A percentile compares a stretch with the other conserved stretches of the same genome.
Evolutionary conservation across 805 yeast genomes (phyloP).

Genomic region (Ogataea siamensis): DNA sequence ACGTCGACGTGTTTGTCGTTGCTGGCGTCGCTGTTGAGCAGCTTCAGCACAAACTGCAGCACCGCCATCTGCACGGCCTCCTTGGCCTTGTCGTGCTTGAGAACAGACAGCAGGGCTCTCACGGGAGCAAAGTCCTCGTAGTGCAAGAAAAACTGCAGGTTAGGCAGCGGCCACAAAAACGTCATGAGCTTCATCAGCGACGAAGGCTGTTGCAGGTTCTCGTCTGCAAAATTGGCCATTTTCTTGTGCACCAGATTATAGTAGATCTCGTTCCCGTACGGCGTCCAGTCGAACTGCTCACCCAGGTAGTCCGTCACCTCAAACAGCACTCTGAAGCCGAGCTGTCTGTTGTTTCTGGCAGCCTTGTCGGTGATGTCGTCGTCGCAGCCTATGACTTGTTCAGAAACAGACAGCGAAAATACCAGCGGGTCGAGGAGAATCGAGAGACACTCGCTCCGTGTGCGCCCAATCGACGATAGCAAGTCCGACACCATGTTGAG

Average conservation of each 20-base stretch:
- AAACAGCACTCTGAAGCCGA: constrained; percentile 63
- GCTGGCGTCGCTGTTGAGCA: constrained; percentile 40
- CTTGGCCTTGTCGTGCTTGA: constrained; percentile 58
- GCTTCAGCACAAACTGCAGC: constrained; percentile 50
- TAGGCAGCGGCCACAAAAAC: constrained; percentile 50
- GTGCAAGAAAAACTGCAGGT: constrained; percentile 50
- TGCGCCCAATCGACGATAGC: constrained; percentile 56
- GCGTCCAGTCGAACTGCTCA: constrained; percentile 53
- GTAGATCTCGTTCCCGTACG: constrained; percentile 50
- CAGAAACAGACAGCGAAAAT: constrained; percentile 54
- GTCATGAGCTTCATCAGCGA: constrained; percentile 66
- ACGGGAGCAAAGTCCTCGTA: constrained; percentile 56
- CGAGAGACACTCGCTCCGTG: constrained; percentile 47
- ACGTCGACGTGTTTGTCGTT: constrained; percentile 46
- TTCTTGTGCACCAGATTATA: constrained; percentile 59
- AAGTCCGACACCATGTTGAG: constrained; percentile 58
- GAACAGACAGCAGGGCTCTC: constrained; percentile 51
- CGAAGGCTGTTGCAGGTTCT: constrained; percentile 82
- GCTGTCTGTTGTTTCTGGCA: constrained; percentile 60
- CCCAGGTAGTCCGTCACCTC: constrained; percentile 55
- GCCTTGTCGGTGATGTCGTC: constrained; percentile 37
- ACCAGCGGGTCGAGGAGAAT: constrained; percentile 56
- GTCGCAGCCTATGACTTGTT: constrained; percentile 35
- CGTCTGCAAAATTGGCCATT: constrained; percentile 63
- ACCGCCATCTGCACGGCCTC: constrained; percentile 59